Evolutionary conservation across 2,329 filamentous ascomycete species (phyloP).

Genomic region (Hymenoscyphus scutula): DNA sequence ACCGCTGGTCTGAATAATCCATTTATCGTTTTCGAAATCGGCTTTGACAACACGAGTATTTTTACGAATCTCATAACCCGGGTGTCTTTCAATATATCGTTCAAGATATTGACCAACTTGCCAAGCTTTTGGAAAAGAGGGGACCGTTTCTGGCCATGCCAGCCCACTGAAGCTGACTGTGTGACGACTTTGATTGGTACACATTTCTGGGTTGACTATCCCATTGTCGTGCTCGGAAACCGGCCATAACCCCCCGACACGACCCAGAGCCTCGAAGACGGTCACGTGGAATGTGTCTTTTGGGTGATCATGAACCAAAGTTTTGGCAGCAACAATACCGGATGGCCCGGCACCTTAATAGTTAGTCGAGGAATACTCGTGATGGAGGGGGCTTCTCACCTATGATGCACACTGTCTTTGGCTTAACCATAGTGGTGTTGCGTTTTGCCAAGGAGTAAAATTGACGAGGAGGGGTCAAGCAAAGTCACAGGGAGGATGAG

Average conservation of each 20-base stretch:
- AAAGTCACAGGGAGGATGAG: neutral
- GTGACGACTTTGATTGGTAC: slow-evolving; percentile 73
- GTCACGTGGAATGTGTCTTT: slow-evolving; percentile 61
- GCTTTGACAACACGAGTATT: slow-evolving; percentile 24
- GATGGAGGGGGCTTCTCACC: slow-evolving; percentile 21
- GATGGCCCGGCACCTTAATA: slow-evolving; percentile 63
- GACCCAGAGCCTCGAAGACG: slow-evolving; percentile 63
- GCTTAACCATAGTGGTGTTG: neutral
- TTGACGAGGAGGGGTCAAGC: neutral
- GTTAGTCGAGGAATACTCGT: slow-evolving; percentile 1
- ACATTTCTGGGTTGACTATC: slow-evolving; percentile 64
- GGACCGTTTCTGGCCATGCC: slow-evolving; percentile 60
- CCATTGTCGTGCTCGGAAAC: slow-evolving; percentile 46
- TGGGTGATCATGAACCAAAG: slow-evolving; percentile 60
- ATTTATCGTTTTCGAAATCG: slow-evolving; percentile 16
- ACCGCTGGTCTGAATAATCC: slow-evolving; percentile 23
- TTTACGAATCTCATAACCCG: slow-evolving; percentile 26
- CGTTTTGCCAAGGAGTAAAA: neutral
- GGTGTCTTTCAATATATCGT: slow-evolving; percentile 58
- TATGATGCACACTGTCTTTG: slow-evolving; percentile 32
- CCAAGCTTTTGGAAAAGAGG: slow-evolving; percentile 73
- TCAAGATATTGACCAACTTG: slow-evolving; percentile 72
- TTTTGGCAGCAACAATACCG: slow-evolving; percentile 70
- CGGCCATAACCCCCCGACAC: slow-evolving; percentile 79
- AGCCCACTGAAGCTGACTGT: slow-evolving; percentile 72